Conservation (phyloP, 208 protist genomes). For the Histomonas meleagridis region DNA sequence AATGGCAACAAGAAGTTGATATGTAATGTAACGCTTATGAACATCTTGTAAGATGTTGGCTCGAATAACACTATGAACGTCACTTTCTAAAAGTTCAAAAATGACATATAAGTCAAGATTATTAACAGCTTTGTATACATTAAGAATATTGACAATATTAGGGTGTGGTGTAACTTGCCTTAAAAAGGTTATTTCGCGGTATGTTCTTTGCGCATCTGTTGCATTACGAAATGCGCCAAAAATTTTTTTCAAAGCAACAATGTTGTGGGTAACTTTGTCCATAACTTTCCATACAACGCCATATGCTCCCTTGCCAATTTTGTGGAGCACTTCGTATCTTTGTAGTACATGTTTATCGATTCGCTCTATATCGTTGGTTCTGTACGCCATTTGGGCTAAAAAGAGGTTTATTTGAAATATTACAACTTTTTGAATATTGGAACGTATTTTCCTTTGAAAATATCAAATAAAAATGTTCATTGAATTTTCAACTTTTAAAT, state of each 20-base stretch:
- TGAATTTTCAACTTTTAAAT: not conserved
- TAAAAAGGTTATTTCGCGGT: constrained; percentile 63
- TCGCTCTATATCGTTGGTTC: constrained; percentile 44
- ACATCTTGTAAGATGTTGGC: constrained; percentile 61
- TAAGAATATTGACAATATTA: constrained; percentile 58
- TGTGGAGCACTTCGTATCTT: constrained; percentile 53
- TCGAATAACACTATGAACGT: constrained; percentile 62
- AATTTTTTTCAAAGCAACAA: constrained; percentile 64
- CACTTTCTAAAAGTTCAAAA: constrained; percentile 63
- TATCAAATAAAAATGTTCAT: not conserved
- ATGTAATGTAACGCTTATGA: constrained; percentile 61
- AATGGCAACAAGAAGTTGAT: constrained; percentile 55
- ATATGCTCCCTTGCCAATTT: constrained; percentile 58
- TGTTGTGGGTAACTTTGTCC: constrained; percentile 48
- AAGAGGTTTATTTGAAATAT: not conserved
- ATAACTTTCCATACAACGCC: constrained; percentile 56
- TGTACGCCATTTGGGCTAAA: not conserved
- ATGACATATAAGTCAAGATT: constrained; percentile 62
- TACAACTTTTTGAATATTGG: not conserved
- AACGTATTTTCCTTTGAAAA: not conserved
- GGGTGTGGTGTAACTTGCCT: constrained; percentile 50
- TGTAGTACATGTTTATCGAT: constrained; percentile 54
- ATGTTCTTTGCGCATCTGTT: constrained; percentile 63
- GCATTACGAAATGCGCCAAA: constrained; percentile 63
- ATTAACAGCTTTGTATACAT: constrained; percentile 64